phyloP scores from a whole-genome alignment of 163 green algal genomes.

The Trebouxiophyceae sp. region DNA sequence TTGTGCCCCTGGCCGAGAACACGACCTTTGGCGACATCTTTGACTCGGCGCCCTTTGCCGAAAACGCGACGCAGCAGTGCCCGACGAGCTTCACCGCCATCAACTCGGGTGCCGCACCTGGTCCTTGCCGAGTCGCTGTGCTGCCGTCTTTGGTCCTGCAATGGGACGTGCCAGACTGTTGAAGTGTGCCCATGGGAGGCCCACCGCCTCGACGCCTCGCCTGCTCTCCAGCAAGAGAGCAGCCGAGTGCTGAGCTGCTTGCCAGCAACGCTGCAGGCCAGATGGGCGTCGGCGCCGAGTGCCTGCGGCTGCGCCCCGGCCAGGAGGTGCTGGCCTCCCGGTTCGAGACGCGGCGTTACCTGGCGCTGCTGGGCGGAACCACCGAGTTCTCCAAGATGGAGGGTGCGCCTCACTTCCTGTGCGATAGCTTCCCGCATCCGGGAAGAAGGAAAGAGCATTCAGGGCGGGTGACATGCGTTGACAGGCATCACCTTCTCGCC shows the following conservation, averaged over 20 bases:
- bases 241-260: no score
- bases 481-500: neutral
- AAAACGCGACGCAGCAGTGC: constrained; percentile 20
- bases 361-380: constrained; percentile 35
- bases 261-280: no score
- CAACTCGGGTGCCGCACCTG: constrained; percentile 27
- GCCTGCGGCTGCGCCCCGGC: constrained; percentile 12
- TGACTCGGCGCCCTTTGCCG: constrained; percentile 7
- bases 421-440: no score
- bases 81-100: constrained; percentile 39
- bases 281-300: constrained; percentile 1
- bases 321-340: constrained; percentile 43
- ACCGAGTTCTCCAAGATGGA: constrained; percentile 54
- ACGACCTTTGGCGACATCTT: constrained; percentile 39
- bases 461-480: no score
- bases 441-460: no score
- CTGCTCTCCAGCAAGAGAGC: no score
- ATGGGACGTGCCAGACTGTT: no score
- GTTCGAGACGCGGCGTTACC: constrained; percentile 52
- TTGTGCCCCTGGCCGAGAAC: constrained; percentile 8
- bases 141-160: no score
- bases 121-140: no score
- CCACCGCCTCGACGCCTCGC: no score
- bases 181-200: no score
- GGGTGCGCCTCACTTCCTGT: no score